phyloP scores from a whole-genome alignment of 108 stramenopile genomes.

The Poteriospumella lacustris region DNA sequence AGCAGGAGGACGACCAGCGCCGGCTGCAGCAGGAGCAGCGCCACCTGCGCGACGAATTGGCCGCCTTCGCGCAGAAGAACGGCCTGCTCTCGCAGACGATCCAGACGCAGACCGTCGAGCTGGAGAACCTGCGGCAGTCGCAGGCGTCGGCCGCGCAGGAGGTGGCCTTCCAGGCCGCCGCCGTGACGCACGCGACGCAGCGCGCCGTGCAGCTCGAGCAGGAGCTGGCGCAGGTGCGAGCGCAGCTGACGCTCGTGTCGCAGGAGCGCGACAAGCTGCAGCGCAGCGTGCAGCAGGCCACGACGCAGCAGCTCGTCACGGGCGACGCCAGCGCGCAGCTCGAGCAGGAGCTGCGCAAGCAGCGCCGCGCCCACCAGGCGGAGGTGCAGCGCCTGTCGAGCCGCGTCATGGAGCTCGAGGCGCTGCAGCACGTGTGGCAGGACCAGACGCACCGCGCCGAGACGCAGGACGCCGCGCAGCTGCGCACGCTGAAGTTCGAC shows the following conservation, averaged over 20 bases:
- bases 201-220: neutral
- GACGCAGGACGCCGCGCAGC: neutral
- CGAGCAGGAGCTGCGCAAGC: too few species aligned
- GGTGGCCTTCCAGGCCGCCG: neutral
- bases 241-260: neutral
- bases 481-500: neutral
- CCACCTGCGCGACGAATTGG: neutral
- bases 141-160: neutral
- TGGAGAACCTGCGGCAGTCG: neutral
- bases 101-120: neutral
- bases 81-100: neutral
- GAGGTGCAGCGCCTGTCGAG: neutral
- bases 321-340: too few species aligned
- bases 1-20: neutral
- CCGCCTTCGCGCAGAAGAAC: neutral
- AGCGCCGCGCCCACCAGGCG: too few species aligned
- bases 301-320: too few species aligned
- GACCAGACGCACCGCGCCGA: neutral
- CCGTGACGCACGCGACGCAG: neutral
- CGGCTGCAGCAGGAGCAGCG: neutral
- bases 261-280: neutral
- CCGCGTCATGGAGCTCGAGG: slow-evolving; percentile 12
- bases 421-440: neutral
- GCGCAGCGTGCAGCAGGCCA: too few species aligned
- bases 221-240: neutral